Conservation (phyloP, 2,329 filamentous ascomycete genomes). For the Aspergillus felis region DNA sequence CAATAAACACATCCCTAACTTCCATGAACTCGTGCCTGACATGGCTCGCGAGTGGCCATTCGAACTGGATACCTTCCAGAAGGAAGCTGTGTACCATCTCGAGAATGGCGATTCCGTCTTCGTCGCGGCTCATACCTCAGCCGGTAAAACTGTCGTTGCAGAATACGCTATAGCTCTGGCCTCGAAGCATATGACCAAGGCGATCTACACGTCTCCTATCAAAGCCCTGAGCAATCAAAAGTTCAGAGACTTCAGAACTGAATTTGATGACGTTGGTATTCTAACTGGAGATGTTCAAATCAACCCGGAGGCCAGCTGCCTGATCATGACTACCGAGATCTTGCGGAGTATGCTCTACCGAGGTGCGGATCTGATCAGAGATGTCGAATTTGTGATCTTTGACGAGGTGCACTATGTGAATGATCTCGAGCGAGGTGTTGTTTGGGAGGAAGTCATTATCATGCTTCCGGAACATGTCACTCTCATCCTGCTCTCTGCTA, state of each 20-base stretch:
- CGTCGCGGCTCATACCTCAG: constrained; percentile 94
- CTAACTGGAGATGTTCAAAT: constrained; percentile 97
- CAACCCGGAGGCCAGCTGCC: constrained; percentile 91
- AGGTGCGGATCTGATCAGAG: constrained; percentile 89
- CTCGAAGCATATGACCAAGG: constrained; percentile 98
- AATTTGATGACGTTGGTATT: constrained; percentile 94
- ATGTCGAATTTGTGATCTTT: constrained; percentile 98
- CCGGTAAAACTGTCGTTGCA: constrained; percentile 95
- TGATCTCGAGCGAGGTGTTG: constrained; percentile 89
- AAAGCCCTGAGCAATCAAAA: constrained; percentile 99
- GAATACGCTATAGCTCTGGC: constrained; percentile 97
- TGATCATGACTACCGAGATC: constrained; percentile 99
- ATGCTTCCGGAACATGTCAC: constrained; percentile 98
- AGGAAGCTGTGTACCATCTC: constrained; percentile 95
- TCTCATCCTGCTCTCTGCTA: constrained; percentile 89
- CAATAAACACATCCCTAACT: constrained; percentile 89
- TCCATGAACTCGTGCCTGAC: constrained; percentile 85
- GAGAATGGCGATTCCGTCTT: constrained; percentile 97
- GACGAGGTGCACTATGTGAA: constrained; percentile 99
- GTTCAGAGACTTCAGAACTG: constrained; percentile 86
- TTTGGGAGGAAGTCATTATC: constrained; percentile 99
- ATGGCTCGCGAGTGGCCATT: constrained; percentile 98
- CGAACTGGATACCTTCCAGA: constrained; percentile 96
- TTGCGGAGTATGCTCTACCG: constrained; percentile 96
- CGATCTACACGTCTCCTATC: constrained; percentile 98